These are phyloP conservation scores for Tausonia pullulans DNA, from an alignment of 1,284 basidiomycete species.

Conservation along the genomic window DNA sequence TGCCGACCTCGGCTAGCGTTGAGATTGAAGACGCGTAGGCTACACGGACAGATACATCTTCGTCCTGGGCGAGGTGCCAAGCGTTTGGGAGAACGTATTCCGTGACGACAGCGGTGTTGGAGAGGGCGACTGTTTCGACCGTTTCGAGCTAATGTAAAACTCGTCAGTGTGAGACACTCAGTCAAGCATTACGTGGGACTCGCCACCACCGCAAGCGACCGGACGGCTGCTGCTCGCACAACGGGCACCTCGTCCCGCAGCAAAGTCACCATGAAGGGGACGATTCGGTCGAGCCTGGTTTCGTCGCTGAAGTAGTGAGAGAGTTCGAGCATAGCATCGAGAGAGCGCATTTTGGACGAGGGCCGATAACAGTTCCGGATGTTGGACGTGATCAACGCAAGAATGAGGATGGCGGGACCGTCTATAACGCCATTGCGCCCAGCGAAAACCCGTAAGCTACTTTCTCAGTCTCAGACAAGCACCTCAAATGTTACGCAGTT, in stretches of 20 bases:
- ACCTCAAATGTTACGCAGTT: background rate
- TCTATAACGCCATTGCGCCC: conserved; percentile 38
- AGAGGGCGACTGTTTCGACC: conserved; percentile 77
- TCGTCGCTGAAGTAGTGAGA: conserved; percentile 80
- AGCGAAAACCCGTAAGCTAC: too few relatives aligned
- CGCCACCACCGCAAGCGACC: conserved; percentile 43
- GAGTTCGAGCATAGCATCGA: conserved; percentile 80
- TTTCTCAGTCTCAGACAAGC: background rate
- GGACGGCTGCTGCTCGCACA: conserved; percentile 67
- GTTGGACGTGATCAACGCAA: conserved; percentile 79
- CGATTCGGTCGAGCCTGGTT: conserved; percentile 84
- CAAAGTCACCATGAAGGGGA: conserved; percentile 83
- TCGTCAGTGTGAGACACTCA: background rate
- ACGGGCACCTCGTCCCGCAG: conserved; percentile 71
- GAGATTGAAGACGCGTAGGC: conserved; percentile 81
- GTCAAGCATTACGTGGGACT: too few relatives aligned
- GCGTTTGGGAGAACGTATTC: conserved; percentile 94
- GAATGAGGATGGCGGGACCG: conserved; percentile 64
- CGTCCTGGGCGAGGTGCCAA: conserved; percentile 65
- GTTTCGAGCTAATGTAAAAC: conserved; percentile 53
- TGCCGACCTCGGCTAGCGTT: conserved; percentile 68
- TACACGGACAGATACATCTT: conserved; percentile 76
- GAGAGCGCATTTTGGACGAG: conserved; percentile 69
- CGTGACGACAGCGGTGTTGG: conserved; percentile 71
- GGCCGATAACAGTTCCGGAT: conserved; percentile 80